Evolutionary conservation across 306 rosid genomes (phyloP), one percentile per base, ranked within the genome.

Genomic region (Pyrus pyrifolia): DNA sequence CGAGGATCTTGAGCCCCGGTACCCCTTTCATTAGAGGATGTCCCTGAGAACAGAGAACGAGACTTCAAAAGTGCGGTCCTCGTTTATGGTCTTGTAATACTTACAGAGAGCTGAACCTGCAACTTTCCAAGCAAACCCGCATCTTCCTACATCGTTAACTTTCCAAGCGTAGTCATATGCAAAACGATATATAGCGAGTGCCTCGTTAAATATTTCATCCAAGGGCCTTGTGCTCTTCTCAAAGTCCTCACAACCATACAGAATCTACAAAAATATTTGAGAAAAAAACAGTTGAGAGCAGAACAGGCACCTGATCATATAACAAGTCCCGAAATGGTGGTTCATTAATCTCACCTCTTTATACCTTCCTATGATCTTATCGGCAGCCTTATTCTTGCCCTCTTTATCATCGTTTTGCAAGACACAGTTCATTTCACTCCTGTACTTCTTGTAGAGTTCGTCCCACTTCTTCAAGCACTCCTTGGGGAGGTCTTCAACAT

Each of bases 101-200:
- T 76, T 70, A 5, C 71, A 46, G 19, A 93, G 89, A 45, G 93
- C 86, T 21, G 89, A 42, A 38, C 98, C 93, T 1, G 96, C 97
- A 80, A 91, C 73, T 78, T n/a, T 89, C 97, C 93, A 91, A 0
- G 89, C 97, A 72, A 90, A 89, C 69, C 76, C 2, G 72, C 94
- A 93, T 29, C 17, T 12, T 0, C 6, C 0, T 9, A 76, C 84
- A 1, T 0, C 60, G 8, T 12, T 0, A 2, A 13, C 7, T 30
- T 11, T 15, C 75, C 61, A 57, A 8, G 96, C 97, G 65, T 78
- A 17, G 46, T 91, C 80, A 55, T 93, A 93, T 18, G 74, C 27
- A 22, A 90, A 42, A 2, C 72, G 78, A 85, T 93, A 90, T 63
- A 91, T 64, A 4, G 90, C 98, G 68, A 87, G 80, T 40, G 96